Evolutionary conservation across 1,284 basidiomycete genomes (phyloP).

Genomic region (Melampsora americana): DNA sequence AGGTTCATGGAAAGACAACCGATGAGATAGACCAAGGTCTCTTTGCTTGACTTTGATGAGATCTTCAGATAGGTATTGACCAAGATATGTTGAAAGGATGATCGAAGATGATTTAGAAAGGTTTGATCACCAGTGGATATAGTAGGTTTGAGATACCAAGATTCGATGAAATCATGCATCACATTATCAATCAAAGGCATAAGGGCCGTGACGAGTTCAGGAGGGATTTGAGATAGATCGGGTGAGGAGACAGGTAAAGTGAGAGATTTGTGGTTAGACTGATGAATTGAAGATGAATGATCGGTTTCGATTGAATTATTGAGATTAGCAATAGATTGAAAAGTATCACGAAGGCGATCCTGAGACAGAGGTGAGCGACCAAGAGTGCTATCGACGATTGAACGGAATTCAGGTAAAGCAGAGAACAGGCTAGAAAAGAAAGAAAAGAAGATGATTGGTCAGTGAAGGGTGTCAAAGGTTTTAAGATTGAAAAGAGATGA

Average conservation of each 20-base stretch:
- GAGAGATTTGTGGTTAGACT: background rate
- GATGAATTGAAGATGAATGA: background rate
- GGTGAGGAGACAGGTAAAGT: background rate
- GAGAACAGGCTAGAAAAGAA: slow-evolving; percentile 21
- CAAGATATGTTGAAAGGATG: slow-evolving; percentile 29
- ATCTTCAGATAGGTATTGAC: slow-evolving; percentile 24
- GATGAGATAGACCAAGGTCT: slow-evolving; percentile 36
- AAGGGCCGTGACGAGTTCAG: slow-evolving; percentile 7
- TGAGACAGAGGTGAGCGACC: slow-evolving; percentile 13
- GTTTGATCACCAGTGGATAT: slow-evolving; percentile 35
- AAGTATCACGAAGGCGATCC: slow-evolving; percentile 11
- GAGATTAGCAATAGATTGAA: slow-evolving; percentile 5
- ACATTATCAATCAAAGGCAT: slow-evolving; percentile 24
- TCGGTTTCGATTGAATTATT: background rate
- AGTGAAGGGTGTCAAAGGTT: background rate
- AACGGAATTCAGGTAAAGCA: slow-evolving; percentile 38
- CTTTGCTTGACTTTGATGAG: slow-evolving; percentile 31
- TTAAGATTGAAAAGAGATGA: background rate
- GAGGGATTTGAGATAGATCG: slow-evolving; percentile 25
- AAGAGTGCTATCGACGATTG: slow-evolving; percentile 28
- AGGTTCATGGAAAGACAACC: slow-evolving; percentile 43
- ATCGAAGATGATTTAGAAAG: slow-evolving; percentile 30
- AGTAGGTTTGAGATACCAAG: slow-evolving; percentile 32
- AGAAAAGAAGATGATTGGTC: background rate
- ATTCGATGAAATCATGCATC: slow-evolving; percentile 22